phyloP scores from a whole-genome alignment of 192 early-diverging fungal species.

The Rhizoclosmatium globosum region DNA sequence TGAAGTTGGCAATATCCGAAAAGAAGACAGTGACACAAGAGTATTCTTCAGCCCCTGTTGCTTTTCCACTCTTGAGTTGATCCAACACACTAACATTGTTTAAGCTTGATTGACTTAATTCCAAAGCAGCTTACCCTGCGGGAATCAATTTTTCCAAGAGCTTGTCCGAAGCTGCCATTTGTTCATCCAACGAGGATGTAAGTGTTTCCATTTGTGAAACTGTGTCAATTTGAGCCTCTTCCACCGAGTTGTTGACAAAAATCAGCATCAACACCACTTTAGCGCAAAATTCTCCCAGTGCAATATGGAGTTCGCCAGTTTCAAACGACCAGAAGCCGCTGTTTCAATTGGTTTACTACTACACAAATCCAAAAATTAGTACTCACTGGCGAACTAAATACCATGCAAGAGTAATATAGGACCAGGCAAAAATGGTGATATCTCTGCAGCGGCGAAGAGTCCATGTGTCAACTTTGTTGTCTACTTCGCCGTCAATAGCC shows the following conservation, averaged over 20 bases:
- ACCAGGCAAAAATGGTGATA: slow-evolving; percentile 32
- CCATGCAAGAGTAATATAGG: slow-evolving; percentile 37
- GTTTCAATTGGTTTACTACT: background rate
- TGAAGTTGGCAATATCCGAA: slow-evolving; percentile 55
- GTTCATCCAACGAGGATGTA: slow-evolving; percentile 43
- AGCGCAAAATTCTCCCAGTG: slow-evolving; percentile 42
- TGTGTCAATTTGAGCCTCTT: slow-evolving; percentile 47
- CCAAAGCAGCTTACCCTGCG: slow-evolving; percentile 23
- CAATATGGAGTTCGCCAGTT: slow-evolving; percentile 38
- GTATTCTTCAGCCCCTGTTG: slow-evolving; percentile 49
- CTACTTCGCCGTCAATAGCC: slow-evolving; percentile 41
- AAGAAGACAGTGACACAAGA: slow-evolving; percentile 52
- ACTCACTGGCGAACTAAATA: slow-evolving; percentile 29
- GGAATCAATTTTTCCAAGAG: slow-evolving; percentile 50
- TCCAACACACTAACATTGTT: slow-evolving; percentile 36
- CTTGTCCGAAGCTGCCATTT: slow-evolving; percentile 43
- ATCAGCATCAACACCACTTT: slow-evolving; percentile 52
- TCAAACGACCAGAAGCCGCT: slow-evolving; percentile 37
- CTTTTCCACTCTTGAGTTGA: slow-evolving; percentile 51
- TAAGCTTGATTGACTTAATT: background rate
- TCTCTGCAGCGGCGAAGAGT: slow-evolving; percentile 30
- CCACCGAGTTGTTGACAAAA: slow-evolving; percentile 52
- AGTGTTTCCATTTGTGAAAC: slow-evolving; percentile 38
- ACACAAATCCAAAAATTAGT: background rate
- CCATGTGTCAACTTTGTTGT: slow-evolving; percentile 31